phyloP scores from a whole-genome alignment of 495 filamentous ascomycete genomes.

The Hypoxylon lenormandii region DNA sequence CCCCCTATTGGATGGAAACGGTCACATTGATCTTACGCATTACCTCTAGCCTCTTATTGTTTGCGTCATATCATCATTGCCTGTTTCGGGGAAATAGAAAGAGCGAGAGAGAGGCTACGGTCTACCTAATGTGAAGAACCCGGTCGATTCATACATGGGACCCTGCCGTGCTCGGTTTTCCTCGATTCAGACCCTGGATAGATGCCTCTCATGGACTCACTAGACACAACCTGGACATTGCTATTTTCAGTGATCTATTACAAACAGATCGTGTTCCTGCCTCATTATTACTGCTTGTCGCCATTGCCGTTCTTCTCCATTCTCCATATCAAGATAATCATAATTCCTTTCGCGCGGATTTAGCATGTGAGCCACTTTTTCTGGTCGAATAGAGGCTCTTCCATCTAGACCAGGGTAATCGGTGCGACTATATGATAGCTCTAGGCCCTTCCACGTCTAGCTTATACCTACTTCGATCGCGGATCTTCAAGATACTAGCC shows the following conservation, averaged over 20 bases:
- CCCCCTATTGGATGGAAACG: constrained; percentile 58
- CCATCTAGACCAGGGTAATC: constrained; percentile 1
- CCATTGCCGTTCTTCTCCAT: not conserved
- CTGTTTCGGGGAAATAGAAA: not conserved
- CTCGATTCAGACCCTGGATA: too few relatives aligned
- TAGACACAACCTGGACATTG: too few relatives aligned
- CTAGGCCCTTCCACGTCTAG: constrained; percentile 12
- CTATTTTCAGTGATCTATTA: too few relatives aligned
- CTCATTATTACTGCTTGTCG: not conserved
- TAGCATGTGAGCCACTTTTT: not conserved
- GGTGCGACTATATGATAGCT: constrained; percentile 12
- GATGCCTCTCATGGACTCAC: too few relatives aligned
- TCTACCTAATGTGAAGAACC: too few relatives aligned
- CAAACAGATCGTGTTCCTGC: not conserved
- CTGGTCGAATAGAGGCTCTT: not conserved
- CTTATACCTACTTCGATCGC: constrained; percentile 9
- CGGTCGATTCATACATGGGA: too few relatives aligned
- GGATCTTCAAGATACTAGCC: constrained; percentile 5
- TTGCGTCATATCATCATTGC: not conserved
- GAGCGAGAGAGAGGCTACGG: too few relatives aligned
- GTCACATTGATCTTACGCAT: constrained; percentile 60
- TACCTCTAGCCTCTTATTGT: constrained; percentile 45
- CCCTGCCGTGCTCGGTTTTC: too few relatives aligned
- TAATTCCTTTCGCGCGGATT: not conserved
- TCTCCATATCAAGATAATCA: not conserved